Base-by-base conservation (phyloP, 1,284 basidiomycete species). In the Macrocystidia cucumis region DNA sequence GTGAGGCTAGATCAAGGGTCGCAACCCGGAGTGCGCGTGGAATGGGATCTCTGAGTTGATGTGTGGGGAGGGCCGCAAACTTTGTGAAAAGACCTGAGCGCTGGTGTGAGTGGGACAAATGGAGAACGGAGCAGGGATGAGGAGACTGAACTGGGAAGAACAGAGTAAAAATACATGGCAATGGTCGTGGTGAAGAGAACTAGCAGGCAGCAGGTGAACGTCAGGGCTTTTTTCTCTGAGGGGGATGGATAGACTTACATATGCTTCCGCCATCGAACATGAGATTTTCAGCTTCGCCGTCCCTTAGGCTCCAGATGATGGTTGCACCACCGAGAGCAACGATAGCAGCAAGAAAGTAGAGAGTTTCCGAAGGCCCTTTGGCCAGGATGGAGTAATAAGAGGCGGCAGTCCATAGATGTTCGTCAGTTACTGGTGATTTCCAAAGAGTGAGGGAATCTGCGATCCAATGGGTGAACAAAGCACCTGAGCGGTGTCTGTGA, bases 241-340 rank as follows among this genome's bases (percentile, higher is more conserved):
- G 38, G 23, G 35, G 20, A 34, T 12, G 32, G 21, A 16, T 22
- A 26, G 19, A 63, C 82, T 54, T 44, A 88, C 85, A 83, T 47
- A 87, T 78, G 53, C 85, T 87, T 28, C 78, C 86, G 14, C 85
- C 85, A 48, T 89, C 85, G 50, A 89, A 89, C 85, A 89, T 88
- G 49, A 89, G 62, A 55, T 89, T 89, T 23, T 74, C 81, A 2
- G 85, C 86, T 45, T 74, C 60, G 5, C 81, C 75, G 44, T 89
- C 84, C 17, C 72, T 64, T 43, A 88, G 62, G 53, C 82, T 87
- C 78, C 78, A 83, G 12, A 85, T 60, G 37, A 88, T 74, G 28
- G 78, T 80, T 16, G 64, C 54, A 2, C 63, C 80, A 3, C 84
- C 85, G 14, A 78, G 56, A 4, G 63, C 28, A 22, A 76, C 69